These are phyloP conservation scores for Kwoniella sp. DNA, from an alignment of 768 basidiomycete species.

Conservation along the genomic window DNA sequence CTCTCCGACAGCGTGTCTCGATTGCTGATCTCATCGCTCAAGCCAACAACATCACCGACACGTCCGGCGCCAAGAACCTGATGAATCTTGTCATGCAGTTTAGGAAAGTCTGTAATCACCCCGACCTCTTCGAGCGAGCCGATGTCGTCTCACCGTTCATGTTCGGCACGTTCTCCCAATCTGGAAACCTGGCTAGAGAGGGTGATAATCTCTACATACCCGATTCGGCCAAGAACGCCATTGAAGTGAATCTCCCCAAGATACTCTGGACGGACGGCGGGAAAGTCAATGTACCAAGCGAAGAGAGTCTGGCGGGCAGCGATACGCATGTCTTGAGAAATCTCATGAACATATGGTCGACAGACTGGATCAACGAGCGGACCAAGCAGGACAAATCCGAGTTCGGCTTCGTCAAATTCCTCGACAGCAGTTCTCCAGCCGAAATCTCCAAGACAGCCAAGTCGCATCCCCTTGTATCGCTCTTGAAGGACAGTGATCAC, in stretches of 20 bases:
- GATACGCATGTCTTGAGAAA: constrained; percentile 65
- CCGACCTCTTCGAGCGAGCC: constrained; percentile 94
- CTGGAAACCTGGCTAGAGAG: constrained; percentile 81
- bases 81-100: constrained; percentile 99
- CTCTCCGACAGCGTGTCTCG: constrained; percentile 86
- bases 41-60: constrained; percentile 78
- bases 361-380: constrained; percentile 75
- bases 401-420: constrained; percentile 80
- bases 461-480: constrained; percentile 41
- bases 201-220: constrained; percentile 78
- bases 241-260: constrained; percentile 73
- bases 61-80: constrained; percentile 84
- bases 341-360: constrained; percentile 87
- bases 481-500: constrained; percentile 26
- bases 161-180: constrained; percentile 77
- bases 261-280: constrained; percentile 78
- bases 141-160: constrained; percentile 93
- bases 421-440: constrained; percentile 63
- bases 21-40: constrained; percentile 91
- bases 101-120: constrained; percentile 98
- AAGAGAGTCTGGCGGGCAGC: constrained; percentile 60
- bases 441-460: constrained; percentile 56
- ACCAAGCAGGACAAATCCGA: constrained; percentile 60
- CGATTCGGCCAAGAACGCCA: constrained; percentile 85
- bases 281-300: constrained; percentile 66